Base-by-base conservation (phyloP, 192 early-diverging fungal species). In the Linnemannia exigua region DNA sequence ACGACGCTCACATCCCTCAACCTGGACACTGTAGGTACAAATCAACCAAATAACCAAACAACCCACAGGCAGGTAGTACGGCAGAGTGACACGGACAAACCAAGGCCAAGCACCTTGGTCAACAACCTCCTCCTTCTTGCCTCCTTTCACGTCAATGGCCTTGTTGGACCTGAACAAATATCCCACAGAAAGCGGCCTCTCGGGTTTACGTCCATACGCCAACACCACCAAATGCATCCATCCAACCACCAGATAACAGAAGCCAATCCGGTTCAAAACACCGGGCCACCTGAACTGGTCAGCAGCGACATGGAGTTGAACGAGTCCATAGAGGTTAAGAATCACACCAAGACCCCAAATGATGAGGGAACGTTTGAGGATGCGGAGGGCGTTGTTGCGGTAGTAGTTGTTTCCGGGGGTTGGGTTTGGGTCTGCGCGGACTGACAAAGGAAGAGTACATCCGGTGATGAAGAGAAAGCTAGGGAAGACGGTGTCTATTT, bases 401-500 rank as follows among this genome's bases (percentile, higher is more conserved):
- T 74, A 77, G 54, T 69, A 52, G 5, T 58, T 36, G 47, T 41
- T 72, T 6, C 58, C 38, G 25, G 67, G 67, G 20, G 38, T 28
- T 3, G 70, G 35, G 50, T 86, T 70, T 16, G 79, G 69, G 38
- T 63, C 70, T 44, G 75, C 79, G 6, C 84, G 73, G 44, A 86
- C 58, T 3, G 84, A 79, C 36, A 86, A 72, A 0, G 87, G 81
- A 14, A 88, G 81, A 19, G 87, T 80, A 3, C 89, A 83, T 11
- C 92, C 92, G 11, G 84, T 87, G 33, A 93, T 89, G 70, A 92
- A 92, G 1, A 93, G 52, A 66, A 93, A 92, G 38, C 79, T 80
- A 22, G 92, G 92, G 85, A 93, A 93, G n/a, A 93, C 88, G 0
- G 87, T 74, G 72, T 93, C 92, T 82, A 61, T 46, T 38, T 28